Evolutionary conservation across 2,329 filamentous ascomycete genomes (phyloP), one percentile per base, ranked within the genome.

Genomic region (Aspergillus neoniger): DNA sequence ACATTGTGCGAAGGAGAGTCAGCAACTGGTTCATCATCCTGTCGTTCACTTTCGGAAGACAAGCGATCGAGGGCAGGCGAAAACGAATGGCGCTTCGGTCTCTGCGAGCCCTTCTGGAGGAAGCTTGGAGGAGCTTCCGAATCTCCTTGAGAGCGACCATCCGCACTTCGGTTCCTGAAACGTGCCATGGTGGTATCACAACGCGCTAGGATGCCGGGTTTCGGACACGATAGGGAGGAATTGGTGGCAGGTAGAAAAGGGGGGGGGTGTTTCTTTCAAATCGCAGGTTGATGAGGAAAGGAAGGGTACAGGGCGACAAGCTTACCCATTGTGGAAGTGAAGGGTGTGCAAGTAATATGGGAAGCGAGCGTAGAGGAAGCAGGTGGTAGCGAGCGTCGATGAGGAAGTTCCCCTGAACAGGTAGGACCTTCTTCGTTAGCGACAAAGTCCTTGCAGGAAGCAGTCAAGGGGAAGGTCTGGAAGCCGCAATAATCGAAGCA

Each of bases 321-420:
- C 75, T 76, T 77, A 77, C 75, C 76, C 75, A 77, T 77, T 71
- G 64, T 68, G 68, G 68, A 66, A 68, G 64, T 65, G 55, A 63
- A 57, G 57, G 62, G 55, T 57, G 38, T 63, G 23, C 47, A 50
- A 28, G 47, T 50, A 44, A 58, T 60, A 65, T 17, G 65, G 54
- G 63, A 66, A 70, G 67, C 68, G 68, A 70, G 64, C 62, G 68
- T 69, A 44, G 59, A 63, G 41, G 39, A 39, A 52, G 59, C 52
- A 63, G 55, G 61, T 56, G 62, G 57, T 65, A 62, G 65, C 62
- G 64, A 69, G 63, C 63, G 66, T 52, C 57, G 65, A 63, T 63
- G 62, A 68, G 64, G 62, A 70, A 68, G 61, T 70, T 69, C 68
- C 71, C 71, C 72, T 74, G 63, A 62, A 63, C 44, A 58, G 56